These are phyloP conservation scores for Phalaenopsis equestris DNA, from an alignment of 106 monocot genomes.

Conservation along the genomic window DNA sequence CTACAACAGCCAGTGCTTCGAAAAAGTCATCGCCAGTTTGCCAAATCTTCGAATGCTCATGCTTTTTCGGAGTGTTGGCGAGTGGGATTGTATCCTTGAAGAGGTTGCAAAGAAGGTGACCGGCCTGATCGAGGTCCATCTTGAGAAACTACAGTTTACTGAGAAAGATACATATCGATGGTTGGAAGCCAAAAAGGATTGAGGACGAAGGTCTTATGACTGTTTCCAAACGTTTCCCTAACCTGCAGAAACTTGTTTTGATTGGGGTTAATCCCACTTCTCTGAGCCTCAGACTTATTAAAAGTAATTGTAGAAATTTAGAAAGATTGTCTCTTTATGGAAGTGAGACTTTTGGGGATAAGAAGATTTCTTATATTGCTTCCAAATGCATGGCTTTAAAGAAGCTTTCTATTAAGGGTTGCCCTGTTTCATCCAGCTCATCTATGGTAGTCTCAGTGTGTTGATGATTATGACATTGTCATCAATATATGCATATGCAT, in stretches of 20 bases:
- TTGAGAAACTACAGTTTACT: slow-evolving; percentile 79
- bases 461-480: too few species aligned
- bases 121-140: slow-evolving; percentile 49
- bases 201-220: slow-evolving; percentile 50
- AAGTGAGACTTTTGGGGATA: slow-evolving; percentile 72
- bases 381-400: slow-evolving; percentile 62
- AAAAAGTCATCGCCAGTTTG: slow-evolving; percentile 30
- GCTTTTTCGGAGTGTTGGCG: slow-evolving; percentile 60
- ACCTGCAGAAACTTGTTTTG: slow-evolving; percentile 68
- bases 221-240: slow-evolving; percentile 36
- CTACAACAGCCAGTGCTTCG: slow-evolving; percentile 72
- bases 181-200: slow-evolving; percentile 74
- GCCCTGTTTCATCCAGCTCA: slow-evolving; percentile 38
- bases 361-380: slow-evolving; percentile 74
- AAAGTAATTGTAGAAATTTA: slow-evolving; percentile 43
- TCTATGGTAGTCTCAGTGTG: too few species aligned
- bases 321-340: slow-evolving; percentile 60
- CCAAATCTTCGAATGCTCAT: slow-evolving; percentile 55
- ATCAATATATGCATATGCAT: too few species aligned
- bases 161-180: slow-evolving; percentile 78
- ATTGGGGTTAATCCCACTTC: slow-evolving; percentile 86
- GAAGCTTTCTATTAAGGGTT: slow-evolving; percentile 74
- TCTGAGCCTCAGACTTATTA: slow-evolving; percentile 41
- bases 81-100: slow-evolving; percentile 60
- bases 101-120: slow-evolving; percentile 27